Evolutionary conservation across 2,329 filamentous ascomycete genomes (phyloP), one percentile per base, ranked within the genome.

Genomic region (Geoglossum cookeanum): DNA sequence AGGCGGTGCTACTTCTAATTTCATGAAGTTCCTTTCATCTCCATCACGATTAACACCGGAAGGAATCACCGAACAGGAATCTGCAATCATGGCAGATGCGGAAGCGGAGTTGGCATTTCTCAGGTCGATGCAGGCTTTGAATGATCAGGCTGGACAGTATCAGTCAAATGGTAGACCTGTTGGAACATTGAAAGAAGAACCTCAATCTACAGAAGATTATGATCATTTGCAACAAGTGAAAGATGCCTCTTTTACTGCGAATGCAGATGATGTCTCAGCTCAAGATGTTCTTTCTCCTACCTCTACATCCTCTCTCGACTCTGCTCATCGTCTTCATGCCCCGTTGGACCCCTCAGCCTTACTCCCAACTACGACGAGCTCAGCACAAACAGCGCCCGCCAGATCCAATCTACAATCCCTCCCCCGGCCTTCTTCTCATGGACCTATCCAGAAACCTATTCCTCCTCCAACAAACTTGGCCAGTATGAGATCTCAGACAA

Each of bases 201-300:
- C 74, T 69, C 75, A 71, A 64, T 72, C 73, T 65, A 74, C 75
- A 65, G 74, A 78, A 69, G 80, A 78, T 68, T 74, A 74, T 69
- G 71, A 77, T 68, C 72, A 72, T 65, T 71, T 74, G 66, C 73
- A 76, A 69, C 67, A 69, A 63, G 63, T 72, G 59, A 67, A 70
- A 63, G 67, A 69, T 62, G 65, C 72, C 58, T 72, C 68, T 66
- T 64, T 67, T 61, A 62, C 62, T 59, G 60, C 64, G 51, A 62
- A 66, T 60, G 60, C 64, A 61, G 65, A 69, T 58, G 53, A 37
- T 53, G 29, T 42, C 47, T 57, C 55, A 52, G 30, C 55, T 51
- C 11, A 57, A 47, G 42, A 35, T 39, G 44, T 32, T 52, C 48
- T 51, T 15, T 57, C 55, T 52, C 33, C 47, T 32, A 51, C 3